A percentile compares a stretch with the other conserved stretches of the same genome.
These are phyloP conservation scores for Nothomitra cinnamomea DNA, from an alignment of 2,329 filamentous ascomycete genomes.

Conservation along the genomic window DNA sequence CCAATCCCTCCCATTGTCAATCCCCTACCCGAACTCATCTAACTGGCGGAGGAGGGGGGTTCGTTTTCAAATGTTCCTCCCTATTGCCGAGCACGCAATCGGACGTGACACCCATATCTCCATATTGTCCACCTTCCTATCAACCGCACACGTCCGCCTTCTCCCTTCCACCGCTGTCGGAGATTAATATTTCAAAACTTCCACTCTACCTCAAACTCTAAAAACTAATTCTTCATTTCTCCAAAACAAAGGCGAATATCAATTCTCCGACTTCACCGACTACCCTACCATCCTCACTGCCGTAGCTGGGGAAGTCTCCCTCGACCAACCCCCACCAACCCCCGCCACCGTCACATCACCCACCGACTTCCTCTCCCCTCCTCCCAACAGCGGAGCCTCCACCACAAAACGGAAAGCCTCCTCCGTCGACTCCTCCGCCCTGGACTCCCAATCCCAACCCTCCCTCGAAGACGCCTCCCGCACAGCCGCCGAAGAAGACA, in stretches of 20 bases:
- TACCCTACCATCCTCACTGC: neutral
- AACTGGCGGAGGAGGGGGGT: too few relatives aligned
- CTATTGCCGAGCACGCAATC: neutral
- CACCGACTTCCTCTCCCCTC: neutral
- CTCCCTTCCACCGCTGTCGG: too few relatives aligned
- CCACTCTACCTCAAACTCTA: too few relatives aligned
- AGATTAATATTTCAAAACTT: too few relatives aligned
- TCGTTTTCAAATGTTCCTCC: slow-evolving; percentile 7
- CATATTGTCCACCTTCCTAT: neutral
- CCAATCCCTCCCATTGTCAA: too few relatives aligned
- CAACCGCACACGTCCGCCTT: too few relatives aligned
- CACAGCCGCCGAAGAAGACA: slow-evolving; percentile 70
- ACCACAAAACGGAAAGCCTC: slow-evolving; percentile 17
- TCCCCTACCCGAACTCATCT: too few relatives aligned
- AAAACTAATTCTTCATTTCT: neutral
- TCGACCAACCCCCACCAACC: neutral
- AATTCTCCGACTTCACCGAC: neutral
- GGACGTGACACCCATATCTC: neutral
- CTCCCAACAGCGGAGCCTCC: slow-evolving; percentile 2
- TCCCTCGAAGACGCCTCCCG: slow-evolving; percentile 56
- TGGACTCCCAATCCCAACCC: slow-evolving; percentile 29
- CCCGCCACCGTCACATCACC: neutral
- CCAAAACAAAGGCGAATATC: neutral
- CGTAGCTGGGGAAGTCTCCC: neutral
- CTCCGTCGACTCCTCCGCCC: slow-evolving; percentile 6